phyloP scores from a whole-genome alignment of 768 basidiomycete genomes.

The Galerina sulciceps region DNA sequence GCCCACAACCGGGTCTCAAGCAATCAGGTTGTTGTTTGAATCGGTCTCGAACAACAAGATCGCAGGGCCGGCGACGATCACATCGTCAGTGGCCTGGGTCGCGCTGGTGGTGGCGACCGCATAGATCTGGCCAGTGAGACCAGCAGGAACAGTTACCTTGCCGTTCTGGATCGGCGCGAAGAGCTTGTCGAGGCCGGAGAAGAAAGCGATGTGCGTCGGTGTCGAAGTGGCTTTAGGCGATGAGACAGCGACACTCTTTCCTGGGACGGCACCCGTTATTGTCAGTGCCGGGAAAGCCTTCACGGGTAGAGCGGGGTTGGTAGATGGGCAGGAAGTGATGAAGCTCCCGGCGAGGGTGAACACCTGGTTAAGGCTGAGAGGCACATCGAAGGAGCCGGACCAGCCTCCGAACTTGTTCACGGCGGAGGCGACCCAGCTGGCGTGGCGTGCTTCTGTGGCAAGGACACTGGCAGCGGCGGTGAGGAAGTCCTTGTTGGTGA shows the following conservation, averaged over 20 bases:
- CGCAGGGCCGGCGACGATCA: slow-evolving; percentile 44
- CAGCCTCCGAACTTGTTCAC: slow-evolving; percentile 48
- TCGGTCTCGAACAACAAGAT: slow-evolving; percentile 17
- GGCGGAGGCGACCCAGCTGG: slow-evolving; percentile 54
- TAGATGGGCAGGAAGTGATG: slow-evolving; percentile 56
- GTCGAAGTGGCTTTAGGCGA: slow-evolving; percentile 8
- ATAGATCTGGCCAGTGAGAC: slow-evolving; percentile 51
- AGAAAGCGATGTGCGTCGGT: slow-evolving; percentile 41
- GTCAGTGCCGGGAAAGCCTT: slow-evolving; percentile 55
- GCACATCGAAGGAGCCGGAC: slow-evolving; percentile 53
- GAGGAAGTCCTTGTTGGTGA: slow-evolving; percentile 48
- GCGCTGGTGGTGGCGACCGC: slow-evolving; percentile 43
- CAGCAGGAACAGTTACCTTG: slow-evolving; percentile 38
- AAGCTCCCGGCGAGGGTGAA: slow-evolving; percentile 45
- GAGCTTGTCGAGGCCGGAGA: slow-evolving; percentile 43
- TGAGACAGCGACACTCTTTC: slow-evolving; percentile 17
- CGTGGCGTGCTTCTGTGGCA: slow-evolving; percentile 62
- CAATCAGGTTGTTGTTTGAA: slow-evolving; percentile 13
- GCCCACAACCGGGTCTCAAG: too few relatives aligned
- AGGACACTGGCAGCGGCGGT: slow-evolving; percentile 60
- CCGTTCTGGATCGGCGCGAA: slow-evolving; percentile 35
- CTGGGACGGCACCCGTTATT: slow-evolving; percentile 30
- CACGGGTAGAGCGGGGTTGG: slow-evolving; percentile 57
- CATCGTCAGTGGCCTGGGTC: slow-evolving; percentile 35
- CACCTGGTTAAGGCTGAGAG: slow-evolving; percentile 26